Conservation (phyloP, 2,329 filamentous ascomycete genomes). For the Aspergillus fischeri region DNA sequence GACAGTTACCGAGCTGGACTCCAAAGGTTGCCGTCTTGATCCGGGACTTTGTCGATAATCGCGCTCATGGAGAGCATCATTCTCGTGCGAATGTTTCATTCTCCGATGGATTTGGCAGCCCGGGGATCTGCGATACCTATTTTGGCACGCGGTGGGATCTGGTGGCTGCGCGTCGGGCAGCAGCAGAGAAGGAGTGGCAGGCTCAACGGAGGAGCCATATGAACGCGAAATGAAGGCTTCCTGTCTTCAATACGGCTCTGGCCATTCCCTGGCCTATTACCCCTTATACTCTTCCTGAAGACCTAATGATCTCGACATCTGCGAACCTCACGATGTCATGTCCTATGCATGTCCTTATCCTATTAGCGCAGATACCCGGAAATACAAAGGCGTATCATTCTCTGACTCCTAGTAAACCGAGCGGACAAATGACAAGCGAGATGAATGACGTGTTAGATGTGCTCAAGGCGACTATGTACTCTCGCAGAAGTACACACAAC, state of each 20-base stretch:
- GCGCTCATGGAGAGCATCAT: background rate
- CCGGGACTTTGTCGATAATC: background rate
- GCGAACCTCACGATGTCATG: background rate
- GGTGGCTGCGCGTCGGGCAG: background rate
- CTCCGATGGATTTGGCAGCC: conserved; percentile 1
- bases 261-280: too few relatives aligned
- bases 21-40: background rate
- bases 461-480: too few relatives aligned
- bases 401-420: too few relatives aligned
- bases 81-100: background rate
- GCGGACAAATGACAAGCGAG: too few relatives aligned
- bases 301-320: too few relatives aligned
- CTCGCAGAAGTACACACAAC: too few relatives aligned
- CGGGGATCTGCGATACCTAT: background rate
- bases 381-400: background rate
- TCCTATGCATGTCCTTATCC: background rate
- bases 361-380: background rate
- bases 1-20: background rate
- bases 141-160: conserved; percentile 3
- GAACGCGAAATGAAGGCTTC: background rate
- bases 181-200: background rate
- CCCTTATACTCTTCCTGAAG: background rate
- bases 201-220: background rate
- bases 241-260: background rate
- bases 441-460: too few relatives aligned